A percentile compares a stretch with the other conserved stretches of the same genome.
Conservation (phyloP, 768 basidiomycete species). For the Mycena crocata region DNA sequence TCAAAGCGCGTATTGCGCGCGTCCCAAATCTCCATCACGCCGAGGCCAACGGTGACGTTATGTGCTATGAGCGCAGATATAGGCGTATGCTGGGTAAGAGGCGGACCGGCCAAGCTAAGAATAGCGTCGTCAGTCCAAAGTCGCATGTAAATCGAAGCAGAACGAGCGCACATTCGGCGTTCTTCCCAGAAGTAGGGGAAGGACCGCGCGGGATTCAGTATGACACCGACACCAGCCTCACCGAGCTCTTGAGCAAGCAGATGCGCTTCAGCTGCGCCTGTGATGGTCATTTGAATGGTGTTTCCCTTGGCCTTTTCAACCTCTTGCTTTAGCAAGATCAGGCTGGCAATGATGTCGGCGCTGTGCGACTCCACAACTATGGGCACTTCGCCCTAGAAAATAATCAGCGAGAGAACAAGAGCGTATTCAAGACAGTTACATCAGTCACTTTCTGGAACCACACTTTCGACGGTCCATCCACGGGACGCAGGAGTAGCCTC, state of each 20-base stretch:
- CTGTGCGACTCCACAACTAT: conserved; percentile 80
- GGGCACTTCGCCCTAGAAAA: conserved; percentile 70
- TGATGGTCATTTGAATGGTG: conserved; percentile 67
- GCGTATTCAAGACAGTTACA: conserved; percentile 38
- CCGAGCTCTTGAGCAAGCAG: conserved; percentile 77
- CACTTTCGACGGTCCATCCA: conserved; percentile 50
- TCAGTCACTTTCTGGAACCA: conserved; percentile 61
- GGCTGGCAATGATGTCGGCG: conserved; percentile 85
- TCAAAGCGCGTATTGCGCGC: conserved; percentile 86
- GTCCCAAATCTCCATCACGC: conserved; percentile 72
- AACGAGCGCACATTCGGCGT: conserved; percentile 65
- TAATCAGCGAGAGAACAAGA: not conserved
- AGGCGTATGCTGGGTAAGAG: conserved; percentile 65
- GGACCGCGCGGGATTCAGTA: conserved; percentile 67
- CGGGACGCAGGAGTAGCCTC: conserved; percentile 64
- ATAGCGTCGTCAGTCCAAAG: conserved; percentile 7
- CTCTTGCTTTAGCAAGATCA: conserved; percentile 77
- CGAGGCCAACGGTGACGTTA: conserved; percentile 80
- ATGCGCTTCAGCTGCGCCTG: conserved; percentile 75
- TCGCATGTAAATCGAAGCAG: not conserved
- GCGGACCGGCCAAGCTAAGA: conserved; percentile 75
- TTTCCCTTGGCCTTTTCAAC: conserved; percentile 60
- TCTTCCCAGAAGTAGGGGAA: conserved; percentile 83
- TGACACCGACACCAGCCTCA: conserved; percentile 58
- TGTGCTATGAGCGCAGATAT: conserved; percentile 72